Evolutionary conservation across 2,329 filamentous ascomycete genomes (phyloP).

Genomic region (Gnomoniopsis smithogilvyi): DNA sequence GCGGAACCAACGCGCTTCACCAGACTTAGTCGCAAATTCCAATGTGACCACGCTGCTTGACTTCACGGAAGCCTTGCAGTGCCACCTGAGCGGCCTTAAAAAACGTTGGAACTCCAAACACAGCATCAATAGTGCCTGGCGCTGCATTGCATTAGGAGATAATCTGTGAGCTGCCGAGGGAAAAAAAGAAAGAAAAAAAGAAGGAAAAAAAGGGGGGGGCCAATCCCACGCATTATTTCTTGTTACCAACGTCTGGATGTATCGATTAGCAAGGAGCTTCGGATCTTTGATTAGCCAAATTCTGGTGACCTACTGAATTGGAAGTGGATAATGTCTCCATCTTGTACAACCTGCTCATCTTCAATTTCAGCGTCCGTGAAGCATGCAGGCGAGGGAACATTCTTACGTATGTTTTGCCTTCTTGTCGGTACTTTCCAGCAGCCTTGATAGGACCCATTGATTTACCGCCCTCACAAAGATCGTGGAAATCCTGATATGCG

Average conservation of each 20-base stretch:
- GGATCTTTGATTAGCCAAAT: neutral
- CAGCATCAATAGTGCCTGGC: too few species aligned
- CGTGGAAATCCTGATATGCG: slow-evolving; percentile 41
- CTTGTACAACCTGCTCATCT: slow-evolving; percentile 33
- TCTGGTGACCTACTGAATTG: slow-evolving; percentile 36
- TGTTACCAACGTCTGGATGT: slow-evolving; percentile 8
- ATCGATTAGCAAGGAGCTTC: neutral
- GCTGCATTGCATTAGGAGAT: too few species aligned
- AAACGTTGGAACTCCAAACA: too few species aligned
- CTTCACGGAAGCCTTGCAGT: too few species aligned
- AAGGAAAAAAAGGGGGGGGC: too few species aligned
- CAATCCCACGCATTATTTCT: slow-evolving; percentile 4
- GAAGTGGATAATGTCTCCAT: slow-evolving; percentile 42
- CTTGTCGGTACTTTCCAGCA: slow-evolving; percentile 42
- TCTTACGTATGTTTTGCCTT: slow-evolving; percentile 40
- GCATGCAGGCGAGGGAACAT: neutral
- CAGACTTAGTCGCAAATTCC: too few species aligned
- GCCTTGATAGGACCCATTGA: slow-evolving; percentile 43
- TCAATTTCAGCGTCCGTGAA: slow-evolving; percentile 19
- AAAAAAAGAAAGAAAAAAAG: too few species aligned
- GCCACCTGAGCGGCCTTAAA: too few species aligned
- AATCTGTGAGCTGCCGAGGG: too few species aligned
- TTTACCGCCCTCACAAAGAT: slow-evolving; percentile 39
- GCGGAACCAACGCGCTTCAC: too few species aligned
- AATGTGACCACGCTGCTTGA: too few species aligned